A percentile compares a stretch with the other conserved stretches of the same genome.
phyloP scores from a whole-genome alignment of 257 asterid species.

The Henckelia pumila region DNA sequence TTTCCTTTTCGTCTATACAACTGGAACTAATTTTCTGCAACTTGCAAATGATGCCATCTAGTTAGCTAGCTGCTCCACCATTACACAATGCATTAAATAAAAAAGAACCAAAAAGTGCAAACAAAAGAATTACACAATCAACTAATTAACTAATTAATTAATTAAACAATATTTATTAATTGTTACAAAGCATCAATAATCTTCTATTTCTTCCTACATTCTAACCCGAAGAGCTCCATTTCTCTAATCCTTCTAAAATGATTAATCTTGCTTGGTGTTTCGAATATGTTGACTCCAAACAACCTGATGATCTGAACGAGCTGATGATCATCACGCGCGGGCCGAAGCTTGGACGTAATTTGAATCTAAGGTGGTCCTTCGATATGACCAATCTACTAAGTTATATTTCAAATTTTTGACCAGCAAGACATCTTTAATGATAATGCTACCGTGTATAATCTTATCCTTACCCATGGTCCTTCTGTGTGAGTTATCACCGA shows the following conservation, averaged over 20 bases:
- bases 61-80: conserved; percentile 25
- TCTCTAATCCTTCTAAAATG: conserved; percentile 42
- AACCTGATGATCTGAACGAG: conserved; percentile 42
- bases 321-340: too few relatives aligned
- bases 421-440: too few relatives aligned
- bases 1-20: conserved; percentile 33
- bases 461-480: too few relatives aligned
- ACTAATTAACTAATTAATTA: too few relatives aligned
- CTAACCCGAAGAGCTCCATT: conserved; percentile 39
- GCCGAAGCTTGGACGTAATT: background rate
- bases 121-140: background rate
- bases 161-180: too few relatives aligned
- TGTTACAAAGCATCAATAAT: conserved; percentile 19
- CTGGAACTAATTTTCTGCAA: conserved; percentile 34
- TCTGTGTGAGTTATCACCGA: too few relatives aligned
- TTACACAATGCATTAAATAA: background rate
- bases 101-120: conserved; percentile 2
- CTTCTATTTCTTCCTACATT: conserved; percentile 46
- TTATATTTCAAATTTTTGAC: too few relatives aligned
- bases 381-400: conserved; percentile 58
- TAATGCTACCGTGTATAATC: too few relatives aligned
- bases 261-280: conserved; percentile 20
- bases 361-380: background rate
- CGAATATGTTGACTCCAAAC: conserved; percentile 56
- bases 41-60: conserved; percentile 38